phyloP scores from a whole-genome alignment of 768 basidiomycete genomes.

The Jaapia argillacea region DNA sequence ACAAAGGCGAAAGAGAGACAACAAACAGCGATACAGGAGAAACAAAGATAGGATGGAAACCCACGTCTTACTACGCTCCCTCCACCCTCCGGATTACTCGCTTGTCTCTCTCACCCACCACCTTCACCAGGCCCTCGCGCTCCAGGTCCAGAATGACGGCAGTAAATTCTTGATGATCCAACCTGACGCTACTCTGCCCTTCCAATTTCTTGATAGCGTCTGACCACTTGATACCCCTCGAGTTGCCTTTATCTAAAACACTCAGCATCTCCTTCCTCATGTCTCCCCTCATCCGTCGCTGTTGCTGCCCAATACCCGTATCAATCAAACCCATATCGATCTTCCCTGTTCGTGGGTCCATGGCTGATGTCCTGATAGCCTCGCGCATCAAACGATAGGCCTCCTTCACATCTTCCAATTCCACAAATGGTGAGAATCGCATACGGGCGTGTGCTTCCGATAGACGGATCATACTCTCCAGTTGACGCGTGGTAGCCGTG shows the following conservation, averaged over 20 bases:
- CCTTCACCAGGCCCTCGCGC: conserved; percentile 79
- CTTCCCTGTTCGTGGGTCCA: conserved; percentile 94
- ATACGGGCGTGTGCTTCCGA: conserved; percentile 96
- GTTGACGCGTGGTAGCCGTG: conserved; percentile 94
- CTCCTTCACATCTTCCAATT: conserved; percentile 80
- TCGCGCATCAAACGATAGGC: conserved; percentile 93
- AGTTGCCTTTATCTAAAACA: conserved; percentile 42
- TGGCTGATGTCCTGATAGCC: conserved; percentile 88
- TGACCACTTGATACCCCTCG: conserved; percentile 66
- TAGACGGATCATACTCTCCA: conserved; percentile 94
- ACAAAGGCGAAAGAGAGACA: no score
- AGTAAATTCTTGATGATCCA: conserved; percentile 73
- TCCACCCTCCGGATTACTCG: conserved; percentile 71
- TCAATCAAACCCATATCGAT: conserved; percentile 95
- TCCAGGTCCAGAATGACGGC: conserved; percentile 72
- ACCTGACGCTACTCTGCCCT: conserved; percentile 74
- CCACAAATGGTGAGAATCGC: conserved; percentile 85
- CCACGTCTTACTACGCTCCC: no score
- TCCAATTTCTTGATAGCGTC: conserved; percentile 74
- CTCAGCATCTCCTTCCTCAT: conserved; percentile 74
- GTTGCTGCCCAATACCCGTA: conserved; percentile 84
- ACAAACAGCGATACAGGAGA: no score
- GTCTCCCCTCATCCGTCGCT: conserved; percentile 81
- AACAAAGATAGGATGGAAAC: no score
- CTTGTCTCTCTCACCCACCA: conserved; percentile 80